phyloP scores from a whole-genome alignment of 208 protist species.

The Polymyxa betae region DNA sequence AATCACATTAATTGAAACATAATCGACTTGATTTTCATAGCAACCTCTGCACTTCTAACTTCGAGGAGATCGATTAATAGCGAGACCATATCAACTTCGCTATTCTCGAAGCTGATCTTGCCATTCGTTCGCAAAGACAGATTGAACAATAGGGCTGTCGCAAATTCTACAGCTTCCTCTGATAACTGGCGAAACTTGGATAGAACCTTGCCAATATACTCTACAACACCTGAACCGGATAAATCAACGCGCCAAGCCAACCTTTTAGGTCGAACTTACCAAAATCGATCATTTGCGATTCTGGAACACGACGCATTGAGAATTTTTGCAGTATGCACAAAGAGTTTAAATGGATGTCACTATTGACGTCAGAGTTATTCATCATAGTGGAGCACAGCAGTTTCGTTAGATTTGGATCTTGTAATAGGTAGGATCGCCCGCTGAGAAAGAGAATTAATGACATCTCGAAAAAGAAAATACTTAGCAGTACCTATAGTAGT shows the following conservation, averaged over 20 bases:
- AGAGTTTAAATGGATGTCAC: constrained; percentile 23
- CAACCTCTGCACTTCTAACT: background rate
- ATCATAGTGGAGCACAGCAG: constrained; percentile 34
- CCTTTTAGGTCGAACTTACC: background rate
- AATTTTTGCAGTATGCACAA: constrained; percentile 51
- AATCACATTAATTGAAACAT: background rate
- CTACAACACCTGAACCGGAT: constrained; percentile 6
- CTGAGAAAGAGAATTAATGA: background rate
- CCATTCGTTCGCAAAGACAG: constrained; percentile 6
- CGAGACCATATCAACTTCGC: constrained; percentile 9
- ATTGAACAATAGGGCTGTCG: constrained; percentile 32
- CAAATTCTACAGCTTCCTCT: constrained; percentile 30
- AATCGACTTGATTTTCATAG: background rate
- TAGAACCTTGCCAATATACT: background rate
- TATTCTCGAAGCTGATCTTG: background rate
- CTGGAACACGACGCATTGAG: constrained; percentile 30
- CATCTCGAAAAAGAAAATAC: background rate
- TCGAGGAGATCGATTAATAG: constrained; percentile 8
- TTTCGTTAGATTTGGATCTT: background rate
- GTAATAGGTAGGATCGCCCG: constrained; percentile 40
- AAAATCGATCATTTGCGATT: constrained; percentile 44
- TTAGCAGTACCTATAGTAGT: constrained; percentile 17
- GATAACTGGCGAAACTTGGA: background rate
- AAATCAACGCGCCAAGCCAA: background rate
- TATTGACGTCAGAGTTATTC: background rate